Evolutionary conservation across 495 filamentous ascomycete species (phyloP).

Genomic region (Neurospora sp.): DNA sequence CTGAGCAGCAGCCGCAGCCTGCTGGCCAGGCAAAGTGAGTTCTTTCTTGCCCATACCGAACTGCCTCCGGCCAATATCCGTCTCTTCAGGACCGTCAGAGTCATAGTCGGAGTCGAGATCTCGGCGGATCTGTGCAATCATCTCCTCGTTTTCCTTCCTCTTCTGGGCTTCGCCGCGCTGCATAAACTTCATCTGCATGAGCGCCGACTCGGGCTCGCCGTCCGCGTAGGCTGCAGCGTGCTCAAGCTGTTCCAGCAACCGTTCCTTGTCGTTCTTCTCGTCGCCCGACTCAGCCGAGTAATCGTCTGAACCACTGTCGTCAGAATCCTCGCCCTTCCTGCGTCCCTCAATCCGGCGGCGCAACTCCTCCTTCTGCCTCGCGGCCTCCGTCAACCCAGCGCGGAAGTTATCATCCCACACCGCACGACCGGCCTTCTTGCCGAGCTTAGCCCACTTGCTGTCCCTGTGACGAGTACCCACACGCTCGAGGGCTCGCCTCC

Average conservation of each 20-base stretch:
- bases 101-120: conserved; percentile 50
- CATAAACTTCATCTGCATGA: conserved; percentile 86
- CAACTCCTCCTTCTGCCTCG: conserved; percentile 75
- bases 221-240: conserved; percentile 28
- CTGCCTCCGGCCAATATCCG: conserved; percentile 53
- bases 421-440: conserved; percentile 67
- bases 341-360: conserved; percentile 77
- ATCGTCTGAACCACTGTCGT: conserved; percentile 40
- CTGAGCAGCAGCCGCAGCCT: conserved; percentile 4
- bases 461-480: conserved; percentile 84
- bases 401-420: conserved; percentile 80
- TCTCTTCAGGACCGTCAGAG: conserved; percentile 49
- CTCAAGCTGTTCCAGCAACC: conserved; percentile 51
- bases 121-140: conserved; percentile 61
- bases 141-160: conserved; percentile 70
- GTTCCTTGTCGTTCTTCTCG: conserved; percentile 39
- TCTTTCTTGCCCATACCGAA: conserved; percentile 44
- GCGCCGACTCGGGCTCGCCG: conserved; percentile 29
- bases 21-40: not conserved
- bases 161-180: conserved; percentile 67
- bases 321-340: conserved; percentile 41
- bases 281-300: conserved; percentile 41
- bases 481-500: conserved; percentile 71
- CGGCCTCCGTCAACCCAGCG: conserved; percentile 68
- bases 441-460: conserved; percentile 89